phyloP scores from a whole-genome alignment of 208 protist genomes.

The Vickermania ingenoplastis region DNA sequence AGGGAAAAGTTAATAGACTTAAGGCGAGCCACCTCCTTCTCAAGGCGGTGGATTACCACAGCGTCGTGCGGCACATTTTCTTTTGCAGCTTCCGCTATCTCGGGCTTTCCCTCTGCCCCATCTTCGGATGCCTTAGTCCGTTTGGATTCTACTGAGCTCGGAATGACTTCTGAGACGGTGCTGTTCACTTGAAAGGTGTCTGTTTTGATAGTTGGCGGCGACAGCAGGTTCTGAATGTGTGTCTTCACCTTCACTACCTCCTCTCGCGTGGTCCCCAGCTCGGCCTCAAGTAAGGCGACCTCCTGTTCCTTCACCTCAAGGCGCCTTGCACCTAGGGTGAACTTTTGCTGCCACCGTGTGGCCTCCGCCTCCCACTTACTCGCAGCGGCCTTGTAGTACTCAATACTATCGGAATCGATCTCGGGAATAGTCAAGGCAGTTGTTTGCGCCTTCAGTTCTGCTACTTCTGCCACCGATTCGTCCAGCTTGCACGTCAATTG shows the following conservation, averaged over 20 bases:
- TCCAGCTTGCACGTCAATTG: conserved; percentile 44
- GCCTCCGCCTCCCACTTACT: conserved; percentile 61
- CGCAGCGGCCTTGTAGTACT: conserved; percentile 15
- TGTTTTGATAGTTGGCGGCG: background rate
- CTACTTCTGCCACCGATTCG: conserved; percentile 15
- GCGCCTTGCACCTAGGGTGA: conserved; percentile 44
- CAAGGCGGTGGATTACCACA: conserved; percentile 15
- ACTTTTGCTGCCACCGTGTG: conserved; percentile 69
- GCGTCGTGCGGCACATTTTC: background rate
- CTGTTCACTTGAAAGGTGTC: background rate
- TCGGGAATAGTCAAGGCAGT: too few relatives aligned
- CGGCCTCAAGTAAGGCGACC: conserved; percentile 55
- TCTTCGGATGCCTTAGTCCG: background rate
- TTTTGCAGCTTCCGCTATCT: background rate
- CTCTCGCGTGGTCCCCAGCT: conserved; percentile 40
- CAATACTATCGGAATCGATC: background rate
- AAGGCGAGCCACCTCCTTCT: conserved; percentile 66
- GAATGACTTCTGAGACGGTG: background rate
- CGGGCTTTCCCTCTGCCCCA: background rate
- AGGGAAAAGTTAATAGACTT: conserved; percentile 83
- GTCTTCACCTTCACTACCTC: conserved; percentile 42
- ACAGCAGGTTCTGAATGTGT: conserved; percentile 24
- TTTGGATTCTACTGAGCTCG: too few relatives aligned
- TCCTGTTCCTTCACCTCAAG: conserved; percentile 58
- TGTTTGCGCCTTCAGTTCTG: background rate